Evolutionary conservation across 1,284 basidiomycete genomes (phyloP), one percentile per base, ranked within the genome.

Genomic region (Sanghuangporus baumii): DNA sequence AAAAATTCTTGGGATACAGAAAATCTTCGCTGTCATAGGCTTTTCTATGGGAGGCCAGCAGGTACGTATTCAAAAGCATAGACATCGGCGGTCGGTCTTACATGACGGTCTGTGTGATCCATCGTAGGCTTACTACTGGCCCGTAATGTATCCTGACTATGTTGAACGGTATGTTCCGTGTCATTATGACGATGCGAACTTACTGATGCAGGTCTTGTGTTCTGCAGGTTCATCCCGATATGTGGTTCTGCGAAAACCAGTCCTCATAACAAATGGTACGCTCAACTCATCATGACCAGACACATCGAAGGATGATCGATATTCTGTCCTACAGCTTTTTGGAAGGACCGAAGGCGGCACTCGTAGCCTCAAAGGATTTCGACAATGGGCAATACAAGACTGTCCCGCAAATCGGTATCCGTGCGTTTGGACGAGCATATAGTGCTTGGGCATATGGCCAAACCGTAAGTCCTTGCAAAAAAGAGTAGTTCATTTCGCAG

Each of bases 211-310:
- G 16, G 41, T 12, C 43, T 51, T n/a, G 26, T 46, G 43, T 3
- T 5, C 7, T n/a, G 43, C 59, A 81, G 83, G 73, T 83, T 80
- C 67, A 72, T 85, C 54, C 68, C 71, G 31, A 75, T 86, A 40
- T 85, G 84, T 60, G 82, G 83, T 23, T 85, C 84, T 9, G 85
- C 84, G 6, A 78, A 82, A 57, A 86, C 84, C 2, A 85, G 83
- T 67, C 79, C 78, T 20, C 84, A 86, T 67, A 87, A 86, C 67
- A 74, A 79, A 73, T 83, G 82, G 84, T 82, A 61, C n/a, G 74
- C 65, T 41, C 26, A 12, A 55, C 11, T 23, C 20, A n/a, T 43
- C 12, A 37, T 6, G 6, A 18, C 40, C 11, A 11, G 55, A 12
- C 6, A 65, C 6, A 18, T 40, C 6, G 51, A 23, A 11, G 11